These are phyloP conservation scores for Ganoderma multipileum DNA, from an alignment of 1,284 basidiomycete species.

Conservation along the genomic window DNA sequence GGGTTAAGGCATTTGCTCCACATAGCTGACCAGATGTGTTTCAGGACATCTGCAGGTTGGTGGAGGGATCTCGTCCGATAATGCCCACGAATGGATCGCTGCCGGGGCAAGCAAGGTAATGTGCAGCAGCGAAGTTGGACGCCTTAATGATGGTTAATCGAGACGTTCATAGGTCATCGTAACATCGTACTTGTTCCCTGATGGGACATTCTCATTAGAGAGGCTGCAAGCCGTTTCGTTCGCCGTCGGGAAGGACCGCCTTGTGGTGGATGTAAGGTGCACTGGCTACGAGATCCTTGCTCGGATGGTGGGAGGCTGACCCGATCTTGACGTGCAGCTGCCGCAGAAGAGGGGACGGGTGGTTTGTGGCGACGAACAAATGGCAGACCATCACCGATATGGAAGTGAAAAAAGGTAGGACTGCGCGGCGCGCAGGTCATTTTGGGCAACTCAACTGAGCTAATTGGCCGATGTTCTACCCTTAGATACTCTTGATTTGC, in stretches of 20 bases:
- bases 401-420: slow-evolving; percentile 82
- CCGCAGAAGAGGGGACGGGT: slow-evolving; percentile 76
- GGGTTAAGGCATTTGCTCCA: neutral
- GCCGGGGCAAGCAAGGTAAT: slow-evolving; percentile 91
- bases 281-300: neutral
- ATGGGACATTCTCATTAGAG: slow-evolving; percentile 78
- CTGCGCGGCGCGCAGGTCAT: neutral
- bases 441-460: neutral
- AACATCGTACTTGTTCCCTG: slow-evolving; percentile 94
- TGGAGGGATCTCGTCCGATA: slow-evolving; percentile 87
- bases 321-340: slow-evolving; percentile 62
- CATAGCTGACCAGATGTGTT: neutral
- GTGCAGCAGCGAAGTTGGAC: neutral
- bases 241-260: slow-evolving; percentile 82
- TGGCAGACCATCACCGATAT: slow-evolving; percentile 98
- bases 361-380: slow-evolving; percentile 99
- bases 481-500: slow-evolving; percentile 72
- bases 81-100: slow-evolving; percentile 87
- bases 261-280: slow-evolving; percentile 96
- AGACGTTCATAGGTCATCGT: slow-evolving; percentile 81
- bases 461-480: too few species aligned
- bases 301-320: slow-evolving; percentile 16
- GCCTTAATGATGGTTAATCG: neutral
- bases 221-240: slow-evolving; percentile 71
- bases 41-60: slow-evolving; percentile 89